Conservation (phyloP, 73 alveolate genomes). For the Symbiodinium natans region DNA sequence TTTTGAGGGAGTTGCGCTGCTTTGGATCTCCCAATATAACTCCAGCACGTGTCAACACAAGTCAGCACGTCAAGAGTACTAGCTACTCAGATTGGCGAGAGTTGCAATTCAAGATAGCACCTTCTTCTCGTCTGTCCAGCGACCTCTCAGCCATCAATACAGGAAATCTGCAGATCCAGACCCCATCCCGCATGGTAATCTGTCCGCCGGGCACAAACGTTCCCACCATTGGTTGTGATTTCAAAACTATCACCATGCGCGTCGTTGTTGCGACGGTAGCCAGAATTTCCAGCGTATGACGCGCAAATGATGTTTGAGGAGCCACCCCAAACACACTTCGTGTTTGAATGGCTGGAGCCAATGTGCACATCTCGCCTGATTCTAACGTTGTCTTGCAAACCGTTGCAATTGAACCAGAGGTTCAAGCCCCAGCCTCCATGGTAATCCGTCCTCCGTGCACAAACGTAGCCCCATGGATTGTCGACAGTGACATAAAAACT, state of each 20-base stretch:
- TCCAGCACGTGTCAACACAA: too few relatives aligned
- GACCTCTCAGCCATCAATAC: constrained; percentile 4
- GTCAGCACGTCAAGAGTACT: too few relatives aligned
- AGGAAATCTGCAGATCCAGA: constrained; percentile 20
- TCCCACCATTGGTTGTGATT: not conserved
- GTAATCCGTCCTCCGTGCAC: constrained; percentile 16
- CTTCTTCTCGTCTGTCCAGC: too few relatives aligned
- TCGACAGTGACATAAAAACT: constrained; percentile 22
- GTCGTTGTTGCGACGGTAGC: constrained; percentile 62
- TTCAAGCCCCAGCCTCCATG: constrained; percentile 86
- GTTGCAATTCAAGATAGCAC: too few relatives aligned
- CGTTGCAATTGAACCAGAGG: constrained; percentile 25
- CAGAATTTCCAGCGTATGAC: constrained; percentile 32
- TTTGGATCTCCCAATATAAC: too few relatives aligned
- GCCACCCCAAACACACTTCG: constrained; percentile 39
- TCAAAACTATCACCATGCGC: constrained; percentile 15
- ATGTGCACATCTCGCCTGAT: constrained; percentile 12
- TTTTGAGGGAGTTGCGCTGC: too few relatives aligned
- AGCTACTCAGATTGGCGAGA: too few relatives aligned
- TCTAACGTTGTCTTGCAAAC: constrained; percentile 1
- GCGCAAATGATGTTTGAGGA: constrained; percentile 7
- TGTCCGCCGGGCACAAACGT: constrained; percentile 38
- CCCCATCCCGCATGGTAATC: constrained; percentile 75
- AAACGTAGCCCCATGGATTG: constrained; percentile 49
- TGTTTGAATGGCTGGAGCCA: constrained; percentile 27